Evolutionary conservation across 352 stramenopile genomes (phyloP).

Genomic region (Phytopythium cucurbitacearum): DNA sequence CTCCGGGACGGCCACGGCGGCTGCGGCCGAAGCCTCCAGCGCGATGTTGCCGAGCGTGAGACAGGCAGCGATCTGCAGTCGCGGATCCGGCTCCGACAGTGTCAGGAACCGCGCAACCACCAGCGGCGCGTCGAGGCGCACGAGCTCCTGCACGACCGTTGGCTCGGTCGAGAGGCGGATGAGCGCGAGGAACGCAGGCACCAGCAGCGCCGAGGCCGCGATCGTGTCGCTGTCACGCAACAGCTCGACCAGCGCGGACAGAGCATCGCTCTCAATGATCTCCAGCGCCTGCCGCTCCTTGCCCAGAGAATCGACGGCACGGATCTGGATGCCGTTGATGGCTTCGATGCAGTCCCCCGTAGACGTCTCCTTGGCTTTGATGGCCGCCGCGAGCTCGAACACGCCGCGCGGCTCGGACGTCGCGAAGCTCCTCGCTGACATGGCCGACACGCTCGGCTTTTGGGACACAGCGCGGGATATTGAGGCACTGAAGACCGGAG

Average conservation of each 20-base stretch:
- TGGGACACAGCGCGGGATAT: no score
- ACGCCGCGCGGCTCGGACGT: conserved; percentile 9
- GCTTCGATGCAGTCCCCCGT: conserved; percentile 27
- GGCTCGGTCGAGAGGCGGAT: conserved; percentile 55
- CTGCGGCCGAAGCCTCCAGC: conserved; percentile 27
- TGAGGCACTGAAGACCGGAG: no score
- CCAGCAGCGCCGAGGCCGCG: conserved; percentile 41
- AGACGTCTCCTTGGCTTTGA: conserved; percentile 31
- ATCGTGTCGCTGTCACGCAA: conserved; percentile 47
- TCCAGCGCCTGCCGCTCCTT: conserved; percentile 42
- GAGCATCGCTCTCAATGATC: conserved; percentile 50
- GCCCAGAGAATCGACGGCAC: conserved; percentile 6
- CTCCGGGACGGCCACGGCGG: conserved; percentile 20
- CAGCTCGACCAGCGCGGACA: conserved; percentile 39
- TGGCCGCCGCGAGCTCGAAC: conserved; percentile 21
- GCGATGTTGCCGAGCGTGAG: conserved; percentile 63
- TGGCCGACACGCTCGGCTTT: no score
- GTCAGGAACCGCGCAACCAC: conserved; percentile 39
- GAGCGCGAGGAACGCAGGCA: conserved; percentile 58
- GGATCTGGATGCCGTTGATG: conserved; percentile 29
- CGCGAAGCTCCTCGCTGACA: conserved; percentile 4
- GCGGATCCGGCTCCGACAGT: conserved; percentile 31
- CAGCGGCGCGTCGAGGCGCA: conserved; percentile 36
- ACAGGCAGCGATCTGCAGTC: conserved; percentile 57
- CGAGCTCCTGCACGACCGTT: conserved; percentile 47